phyloP scores from a whole-genome alignment of 2,329 filamentous ascomycete genomes.

The Cercospora canescens region DNA sequence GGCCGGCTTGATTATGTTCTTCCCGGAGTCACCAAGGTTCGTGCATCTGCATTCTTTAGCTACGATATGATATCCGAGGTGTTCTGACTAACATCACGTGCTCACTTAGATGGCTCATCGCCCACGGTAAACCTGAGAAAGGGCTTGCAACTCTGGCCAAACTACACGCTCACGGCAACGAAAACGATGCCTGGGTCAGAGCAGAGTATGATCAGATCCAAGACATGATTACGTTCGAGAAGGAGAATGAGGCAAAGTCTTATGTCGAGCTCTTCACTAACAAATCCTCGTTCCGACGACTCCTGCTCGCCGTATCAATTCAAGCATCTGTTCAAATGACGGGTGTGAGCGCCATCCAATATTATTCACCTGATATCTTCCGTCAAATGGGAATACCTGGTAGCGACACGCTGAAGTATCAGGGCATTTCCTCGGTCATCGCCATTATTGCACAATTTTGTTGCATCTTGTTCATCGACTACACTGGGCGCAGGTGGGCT shows the following conservation, averaged over 20 bases:
- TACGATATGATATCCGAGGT: not conserved
- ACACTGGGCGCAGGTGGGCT: slow-evolving; percentile 68
- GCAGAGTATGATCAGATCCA: slow-evolving; percentile 73
- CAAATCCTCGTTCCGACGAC: slow-evolving; percentile 66
- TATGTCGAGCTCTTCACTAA: slow-evolving; percentile 69
- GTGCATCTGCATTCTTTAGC: not conserved
- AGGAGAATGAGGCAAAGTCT: slow-evolving; percentile 67
- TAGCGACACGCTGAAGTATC: slow-evolving; percentile 69
- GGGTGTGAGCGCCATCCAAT: slow-evolving; percentile 72
- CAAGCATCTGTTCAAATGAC: slow-evolving; percentile 77
- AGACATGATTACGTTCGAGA: slow-evolving; percentile 64
- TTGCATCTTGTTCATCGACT: slow-evolving; percentile 70
- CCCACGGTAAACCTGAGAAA: slow-evolving; percentile 64
- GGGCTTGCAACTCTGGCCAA: slow-evolving; percentile 67
- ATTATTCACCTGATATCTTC: slow-evolving; percentile 60
- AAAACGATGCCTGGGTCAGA: slow-evolving; percentile 66
- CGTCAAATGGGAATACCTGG: slow-evolving; percentile 66
- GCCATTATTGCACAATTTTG: slow-evolving; percentile 67
- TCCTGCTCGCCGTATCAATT: slow-evolving; percentile 65
- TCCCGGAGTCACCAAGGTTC: slow-evolving; percentile 61
- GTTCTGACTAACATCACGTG: slow-evolving; percentile 25
- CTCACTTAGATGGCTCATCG: slow-evolving; percentile 64
- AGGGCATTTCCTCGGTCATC: slow-evolving; percentile 72
- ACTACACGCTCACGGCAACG: slow-evolving; percentile 69
- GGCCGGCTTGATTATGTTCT: slow-evolving; percentile 66